Percentiles rank a stretch among this genome's conserved stretches.
phyloP scores from a whole-genome alignment of 768 basidiomycete genomes.

The Mycena haematopus region DNA sequence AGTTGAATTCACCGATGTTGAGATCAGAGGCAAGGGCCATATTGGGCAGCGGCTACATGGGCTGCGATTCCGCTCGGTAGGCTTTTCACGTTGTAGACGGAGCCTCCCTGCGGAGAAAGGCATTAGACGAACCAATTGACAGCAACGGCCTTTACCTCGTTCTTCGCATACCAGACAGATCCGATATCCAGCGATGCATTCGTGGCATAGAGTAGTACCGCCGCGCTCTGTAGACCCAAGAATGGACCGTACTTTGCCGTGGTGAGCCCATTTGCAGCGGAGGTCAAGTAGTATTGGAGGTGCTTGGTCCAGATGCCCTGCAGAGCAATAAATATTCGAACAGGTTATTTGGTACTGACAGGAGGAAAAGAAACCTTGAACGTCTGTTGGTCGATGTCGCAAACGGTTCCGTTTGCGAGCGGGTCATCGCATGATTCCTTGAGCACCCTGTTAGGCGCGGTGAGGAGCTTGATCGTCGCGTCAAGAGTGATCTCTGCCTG shows the following conservation, averaged over 20 bases:
- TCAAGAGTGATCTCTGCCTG: conserved; percentile 44
- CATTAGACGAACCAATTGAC: conserved; percentile 30
- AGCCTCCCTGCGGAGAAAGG: conserved; percentile 35
- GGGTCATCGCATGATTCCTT: conserved; percentile 47
- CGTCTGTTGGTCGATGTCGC: conserved; percentile 38
- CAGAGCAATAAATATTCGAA: background rate
- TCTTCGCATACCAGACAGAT: conserved; percentile 29
- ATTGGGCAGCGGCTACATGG: conserved; percentile 36
- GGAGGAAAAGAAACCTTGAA: conserved; percentile 6
- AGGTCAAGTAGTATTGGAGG: conserved; percentile 39
- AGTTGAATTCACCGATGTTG: too few species aligned
- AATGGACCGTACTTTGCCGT: conserved; percentile 32
- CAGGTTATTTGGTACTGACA: background rate
- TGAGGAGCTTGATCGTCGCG: conserved; percentile 40
- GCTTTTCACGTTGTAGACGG: conserved; percentile 37
- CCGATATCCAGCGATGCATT: conserved; percentile 35
- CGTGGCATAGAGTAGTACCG: conserved; percentile 35
- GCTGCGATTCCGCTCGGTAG: conserved; percentile 39
- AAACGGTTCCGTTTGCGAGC: conserved; percentile 29
- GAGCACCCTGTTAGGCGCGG: conserved; percentile 33
- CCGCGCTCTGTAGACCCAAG: conserved; percentile 30
- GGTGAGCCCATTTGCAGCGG: conserved; percentile 31
- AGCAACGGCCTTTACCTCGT: conserved; percentile 25
- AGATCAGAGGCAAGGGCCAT: conserved; percentile 16
- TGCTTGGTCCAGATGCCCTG: conserved; percentile 44